Base-by-base conservation (phyloP, 2,329 filamentous ascomycete species). In the Cordyceps militaris region DNA sequence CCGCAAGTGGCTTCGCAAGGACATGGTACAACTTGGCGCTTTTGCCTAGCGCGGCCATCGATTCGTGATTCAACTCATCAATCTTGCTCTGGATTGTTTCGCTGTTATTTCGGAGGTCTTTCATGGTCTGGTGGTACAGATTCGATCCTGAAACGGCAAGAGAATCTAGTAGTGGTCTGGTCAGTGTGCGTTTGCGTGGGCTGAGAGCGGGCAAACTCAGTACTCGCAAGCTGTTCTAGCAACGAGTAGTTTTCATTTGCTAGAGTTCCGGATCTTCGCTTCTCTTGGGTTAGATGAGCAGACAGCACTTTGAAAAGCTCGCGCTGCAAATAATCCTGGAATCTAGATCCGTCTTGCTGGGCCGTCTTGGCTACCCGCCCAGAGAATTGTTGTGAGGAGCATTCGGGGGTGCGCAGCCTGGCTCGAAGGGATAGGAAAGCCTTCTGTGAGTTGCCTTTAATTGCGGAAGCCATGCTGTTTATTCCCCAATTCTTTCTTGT, bases 231-330 rank as follows among this genome's bases (percentile, higher is more conserved):
- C 23, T 57, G 38, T 32, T 51, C 47, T n/a, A 57, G 38, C 21
- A 54, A 28, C 10, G 19, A 10, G 34, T 54, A 49, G 16, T 23
- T 58, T 14, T 54, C 51, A 24, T 38, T 16, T 7, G 7, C 14
- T 1, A 44, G 26, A 0, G 56, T 56, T 0, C 68, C 62, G 9
- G 64, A 19, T 4, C 54, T 43, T 32, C 56, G 46, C 23, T 40
- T 44, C 21, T 44, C 23, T 4, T 16, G 44, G 10, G n/a, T 36
- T 3, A 40, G 23, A 30, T 48, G 21, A n/a, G 36, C 21, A 1
- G 26, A 19, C 4, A 57, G 26, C 2, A 57, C 23, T 28, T 38
- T 51, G 10, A 26, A 28, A 21, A 57, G 13, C 28, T 57, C 55
- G 21, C 36, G 38, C 9, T 40, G 23, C 10, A 57, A 16, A 23